These are phyloP conservation scores for Psilocybe mexicana DNA, from an alignment of 1,284 basidiomycete species.

Conservation along the genomic window DNA sequence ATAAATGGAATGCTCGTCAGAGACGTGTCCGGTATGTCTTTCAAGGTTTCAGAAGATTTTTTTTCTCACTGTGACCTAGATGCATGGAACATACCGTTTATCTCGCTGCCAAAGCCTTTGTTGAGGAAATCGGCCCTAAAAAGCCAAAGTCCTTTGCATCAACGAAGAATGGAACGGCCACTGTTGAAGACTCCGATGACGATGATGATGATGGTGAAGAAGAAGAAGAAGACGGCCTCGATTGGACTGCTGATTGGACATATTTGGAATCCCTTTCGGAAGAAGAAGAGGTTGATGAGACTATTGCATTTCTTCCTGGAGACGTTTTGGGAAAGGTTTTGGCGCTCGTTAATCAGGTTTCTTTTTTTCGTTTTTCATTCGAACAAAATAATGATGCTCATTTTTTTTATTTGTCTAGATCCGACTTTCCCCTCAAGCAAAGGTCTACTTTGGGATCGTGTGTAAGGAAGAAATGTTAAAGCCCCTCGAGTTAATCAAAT, in stretches of 20 bases:
- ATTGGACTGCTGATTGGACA: constrained; percentile 6
- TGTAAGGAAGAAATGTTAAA: constrained; percentile 17
- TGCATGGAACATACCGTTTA: constrained; percentile 27
- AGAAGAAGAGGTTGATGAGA: constrained; percentile 8
- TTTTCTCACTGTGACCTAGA: constrained; percentile 9
- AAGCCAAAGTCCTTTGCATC: background rate
- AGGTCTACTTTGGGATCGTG: constrained; percentile 21
- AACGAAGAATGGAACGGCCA: constrained; percentile 3
- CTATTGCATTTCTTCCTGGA: constrained; percentile 17
- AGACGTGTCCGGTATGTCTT: constrained; percentile 16
- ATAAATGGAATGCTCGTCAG: constrained; percentile 17
- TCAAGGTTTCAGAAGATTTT: no score
- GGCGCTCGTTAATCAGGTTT: constrained; percentile 27
- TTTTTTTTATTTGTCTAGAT: constrained; percentile 19
- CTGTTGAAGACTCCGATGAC: background rate
- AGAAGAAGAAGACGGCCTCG: background rate
- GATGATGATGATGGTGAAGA: background rate
- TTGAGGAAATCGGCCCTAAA: constrained; percentile 15
- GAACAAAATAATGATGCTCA: constrained; percentile 3
- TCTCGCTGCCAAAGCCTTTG: constrained; percentile 17
- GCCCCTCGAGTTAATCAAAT: constrained; percentile 23
- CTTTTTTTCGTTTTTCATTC: background rate
- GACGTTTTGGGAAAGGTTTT: constrained; percentile 26
- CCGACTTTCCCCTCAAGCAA: constrained; percentile 26
- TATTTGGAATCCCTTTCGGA: background rate